Evolutionary conservation across 2,329 filamentous ascomycete species (phyloP).

Genomic region (Epichloe glyceriae): DNA sequence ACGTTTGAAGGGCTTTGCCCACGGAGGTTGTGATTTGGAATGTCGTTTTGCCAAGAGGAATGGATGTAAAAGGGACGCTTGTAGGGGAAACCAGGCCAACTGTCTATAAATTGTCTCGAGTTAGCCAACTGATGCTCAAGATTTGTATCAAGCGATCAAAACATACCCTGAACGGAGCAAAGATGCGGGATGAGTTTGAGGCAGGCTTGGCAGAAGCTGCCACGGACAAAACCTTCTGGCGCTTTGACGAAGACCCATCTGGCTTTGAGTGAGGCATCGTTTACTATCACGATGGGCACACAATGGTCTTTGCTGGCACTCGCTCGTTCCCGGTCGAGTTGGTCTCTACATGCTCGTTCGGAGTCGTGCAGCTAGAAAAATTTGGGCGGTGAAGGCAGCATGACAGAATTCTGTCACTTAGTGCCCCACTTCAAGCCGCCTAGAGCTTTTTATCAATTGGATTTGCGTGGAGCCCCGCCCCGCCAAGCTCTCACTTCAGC

Average conservation of each 20-base stretch:
- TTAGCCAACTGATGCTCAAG: constrained; percentile 3
- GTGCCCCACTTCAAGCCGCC: constrained; percentile 4
- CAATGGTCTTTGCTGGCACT: neutral
- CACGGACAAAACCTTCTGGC: constrained; percentile 50
- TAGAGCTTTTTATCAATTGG: neutral
- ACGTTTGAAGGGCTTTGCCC: constrained; percentile 82
- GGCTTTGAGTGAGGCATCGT: constrained; percentile 45
- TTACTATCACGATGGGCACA: neutral
- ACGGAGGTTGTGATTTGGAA: constrained; percentile 97
- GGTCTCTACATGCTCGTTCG: neutral
- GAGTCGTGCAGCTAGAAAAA: constrained; percentile 9
- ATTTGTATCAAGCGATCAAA: neutral
- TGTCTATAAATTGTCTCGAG: constrained; percentile 44
- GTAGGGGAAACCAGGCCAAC: constrained; percentile 90
- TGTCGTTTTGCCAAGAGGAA: constrained; percentile 82
- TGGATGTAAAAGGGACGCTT: constrained; percentile 73
- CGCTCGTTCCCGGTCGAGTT: neutral
- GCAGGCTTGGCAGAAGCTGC: constrained; percentile 24
- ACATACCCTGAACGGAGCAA: constrained; percentile 82
- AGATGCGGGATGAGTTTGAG: constrained; percentile 60
- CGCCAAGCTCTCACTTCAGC: neutral
- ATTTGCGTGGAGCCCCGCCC: neutral
- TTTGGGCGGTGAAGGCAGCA: constrained; percentile 14
- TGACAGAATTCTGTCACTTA: constrained; percentile 9
- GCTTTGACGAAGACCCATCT: constrained; percentile 57